Base-by-base conservation (phyloP, 169 alveolate genomes). In the Plasmodium adleri region DNA sequence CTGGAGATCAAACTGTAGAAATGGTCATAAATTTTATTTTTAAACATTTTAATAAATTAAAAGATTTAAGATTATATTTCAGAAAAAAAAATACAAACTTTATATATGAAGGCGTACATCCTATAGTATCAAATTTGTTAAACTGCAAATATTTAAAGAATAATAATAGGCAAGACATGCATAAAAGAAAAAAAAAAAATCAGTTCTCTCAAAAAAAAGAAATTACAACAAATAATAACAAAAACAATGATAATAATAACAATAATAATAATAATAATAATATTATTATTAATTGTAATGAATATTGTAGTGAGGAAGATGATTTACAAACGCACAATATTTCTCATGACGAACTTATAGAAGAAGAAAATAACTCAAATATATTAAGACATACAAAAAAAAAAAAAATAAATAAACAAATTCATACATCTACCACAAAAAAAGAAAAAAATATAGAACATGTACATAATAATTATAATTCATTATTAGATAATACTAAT, bases 81-180 rank as follows among this genome's bases (percentile, higher is more conserved):
- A 17, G 90, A 47, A 80, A 80, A 66, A 50, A 80, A 68, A 52
- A 80, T 60, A 39, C 71, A 3, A 80, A 52, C 26, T 80, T 28
- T 32, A 80, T 80, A n/a, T 80, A 67, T 54, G 90, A 80, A 60
- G 83, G 90, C 5, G 80, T 80, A 1, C 90, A 80, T n/a, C 90
- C 90, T 17, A 54, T 58, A 13, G 90, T 80, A 10, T 59, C 90
- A 0, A 80, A 26, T 56, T 12, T 80, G 1, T 39, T 80, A 20
- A 80, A 59, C 60, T 22, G 72, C 9, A 63, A 76, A 43, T 13
- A 5, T 17, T 15, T 68, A 6, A 15, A 56, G 17, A 56, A 39
- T 62, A 24, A 13, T 15, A 26, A 62, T 17, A 20, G 15, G 24
- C 9, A 5, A 56, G 22, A 56, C 2, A 56, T 56, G 9, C 24